phyloP scores from a whole-genome alignment of 2,329 filamentous ascomycete genomes.

The Clonostachys solani region DNA sequence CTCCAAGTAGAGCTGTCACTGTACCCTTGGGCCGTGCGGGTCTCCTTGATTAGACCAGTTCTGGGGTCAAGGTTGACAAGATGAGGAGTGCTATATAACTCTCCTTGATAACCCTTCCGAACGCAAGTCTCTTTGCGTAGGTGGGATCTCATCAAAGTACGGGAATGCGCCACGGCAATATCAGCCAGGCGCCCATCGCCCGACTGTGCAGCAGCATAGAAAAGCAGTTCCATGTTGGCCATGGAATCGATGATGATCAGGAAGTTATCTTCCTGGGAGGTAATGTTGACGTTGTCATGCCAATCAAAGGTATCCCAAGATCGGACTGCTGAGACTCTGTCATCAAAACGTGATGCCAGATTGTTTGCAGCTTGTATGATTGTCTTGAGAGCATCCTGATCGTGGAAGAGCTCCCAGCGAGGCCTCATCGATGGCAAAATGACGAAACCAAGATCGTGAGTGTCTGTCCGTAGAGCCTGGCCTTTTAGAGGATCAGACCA shows the following conservation, averaged over 20 bases:
- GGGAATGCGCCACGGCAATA: constrained; percentile 30
- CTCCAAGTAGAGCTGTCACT: constrained; percentile 41
- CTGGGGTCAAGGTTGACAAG: constrained; percentile 42
- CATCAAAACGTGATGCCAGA: constrained; percentile 34
- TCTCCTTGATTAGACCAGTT: constrained; percentile 34
- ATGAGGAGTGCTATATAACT: constrained; percentile 32
- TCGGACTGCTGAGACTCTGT: constrained; percentile 37
- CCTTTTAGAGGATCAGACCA: constrained; percentile 29
- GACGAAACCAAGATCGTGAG: constrained; percentile 51
- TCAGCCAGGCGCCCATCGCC: constrained; percentile 15
- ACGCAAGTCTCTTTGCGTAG: constrained; percentile 25
- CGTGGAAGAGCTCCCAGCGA: constrained; percentile 39
- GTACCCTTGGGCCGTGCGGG: constrained; percentile 44
- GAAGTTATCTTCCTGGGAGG: constrained; percentile 23
- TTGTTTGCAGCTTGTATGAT: constrained; percentile 37
- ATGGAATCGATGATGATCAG: constrained; percentile 37
- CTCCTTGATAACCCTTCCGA: constrained; percentile 2
- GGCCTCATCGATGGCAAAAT: constrained; percentile 42
- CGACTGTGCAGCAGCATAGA: constrained; percentile 24
- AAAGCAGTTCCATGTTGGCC: constrained; percentile 30
- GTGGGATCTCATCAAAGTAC: constrained; percentile 29
- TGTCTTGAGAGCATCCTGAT: constrained; percentile 27
- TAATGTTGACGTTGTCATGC: constrained; percentile 17
- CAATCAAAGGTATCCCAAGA: constrained; percentile 38
- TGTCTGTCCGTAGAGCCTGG: constrained; percentile 36